Percentiles rank a stretch among this genome's conserved stretches.
Evolutionary conservation across 306 rosid genomes (phyloP).

Genomic region (Senna tora): DNA sequence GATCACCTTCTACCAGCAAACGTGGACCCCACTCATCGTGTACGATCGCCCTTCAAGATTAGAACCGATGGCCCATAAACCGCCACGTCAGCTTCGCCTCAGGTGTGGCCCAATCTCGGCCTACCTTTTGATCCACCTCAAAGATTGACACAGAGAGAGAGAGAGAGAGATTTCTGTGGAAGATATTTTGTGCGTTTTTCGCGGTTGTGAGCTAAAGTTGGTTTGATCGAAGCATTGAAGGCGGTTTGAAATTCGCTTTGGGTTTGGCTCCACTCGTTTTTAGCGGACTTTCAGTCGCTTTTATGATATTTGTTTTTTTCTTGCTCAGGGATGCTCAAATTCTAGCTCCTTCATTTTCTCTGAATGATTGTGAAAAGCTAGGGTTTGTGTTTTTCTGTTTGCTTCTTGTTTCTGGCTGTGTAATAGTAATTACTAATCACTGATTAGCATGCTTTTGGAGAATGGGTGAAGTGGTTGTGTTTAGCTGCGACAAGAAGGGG

Average conservation of each 20-base stretch:
- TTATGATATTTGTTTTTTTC: conserved; percentile 6
- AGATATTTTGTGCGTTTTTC: conserved; percentile 49
- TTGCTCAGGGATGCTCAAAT: not conserved
- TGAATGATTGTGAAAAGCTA: conserved; percentile 4
- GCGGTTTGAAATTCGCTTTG: conserved; percentile 16
- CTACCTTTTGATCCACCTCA: conserved; percentile 45
- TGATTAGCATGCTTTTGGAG: conserved; percentile 44
- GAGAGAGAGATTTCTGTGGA: conserved; percentile 13
- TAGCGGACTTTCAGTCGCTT: not conserved
- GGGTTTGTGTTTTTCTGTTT: conserved; percentile 7
- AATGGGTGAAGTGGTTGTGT: conserved; percentile 48
- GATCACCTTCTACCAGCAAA: conserved; percentile 1
- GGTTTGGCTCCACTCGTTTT: conserved; percentile 13
- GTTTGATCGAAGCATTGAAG: not conserved
- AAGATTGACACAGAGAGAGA: not conserved
- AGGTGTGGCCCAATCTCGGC: conserved; percentile 38
- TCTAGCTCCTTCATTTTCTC: not conserved
- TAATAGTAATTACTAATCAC: no score
- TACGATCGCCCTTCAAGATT: conserved; percentile 26
- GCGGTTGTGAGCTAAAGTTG: conserved; percentile 43
- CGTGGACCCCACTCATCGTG: conserved; percentile 38
- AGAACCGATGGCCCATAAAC: conserved; percentile 35
- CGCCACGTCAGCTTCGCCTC: conserved; percentile 44
- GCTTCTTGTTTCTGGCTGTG: not conserved
- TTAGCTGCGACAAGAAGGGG: conserved; percentile 14